Percentiles rank a stretch among this genome's conserved stretches.
These are phyloP conservation scores for Papiliotrema fonsecae DNA, from an alignment of 1,284 basidiomycete genomes.

Conservation along the genomic window DNA sequence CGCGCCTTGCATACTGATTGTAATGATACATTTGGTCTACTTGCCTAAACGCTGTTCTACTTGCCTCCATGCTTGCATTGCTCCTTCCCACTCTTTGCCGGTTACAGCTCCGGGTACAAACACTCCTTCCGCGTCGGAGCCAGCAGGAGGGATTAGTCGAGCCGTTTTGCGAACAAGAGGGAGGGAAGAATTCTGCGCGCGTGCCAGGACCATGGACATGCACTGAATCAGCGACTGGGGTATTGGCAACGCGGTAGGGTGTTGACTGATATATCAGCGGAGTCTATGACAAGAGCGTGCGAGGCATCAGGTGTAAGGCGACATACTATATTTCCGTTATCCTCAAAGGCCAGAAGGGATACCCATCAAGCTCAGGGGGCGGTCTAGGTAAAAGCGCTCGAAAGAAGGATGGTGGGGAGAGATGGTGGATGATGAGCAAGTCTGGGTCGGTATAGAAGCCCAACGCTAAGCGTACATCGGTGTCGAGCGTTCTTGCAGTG, in stretches of 20 bases:
- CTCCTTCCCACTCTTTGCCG: constrained; percentile 4
- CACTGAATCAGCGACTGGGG: not conserved
- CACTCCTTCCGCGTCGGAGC: not conserved
- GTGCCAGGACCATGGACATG: not conserved
- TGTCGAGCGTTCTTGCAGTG: not conserved
- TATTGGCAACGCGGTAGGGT: constrained; percentile 18
- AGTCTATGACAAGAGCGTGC: not conserved
- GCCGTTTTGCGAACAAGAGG: constrained; percentile 4
- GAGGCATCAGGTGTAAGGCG: not conserved
- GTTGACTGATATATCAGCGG: constrained; percentile 6
- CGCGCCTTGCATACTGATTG: not conserved
- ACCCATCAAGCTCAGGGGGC: constrained; percentile 29
- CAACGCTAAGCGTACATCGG: not conserved
- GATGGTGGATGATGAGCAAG: constrained; percentile 24
- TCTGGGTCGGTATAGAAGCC: constrained; percentile 18
- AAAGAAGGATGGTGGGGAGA: constrained; percentile 15
- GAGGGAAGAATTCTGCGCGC: constrained; percentile 2
- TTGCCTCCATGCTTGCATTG: constrained; percentile 8
- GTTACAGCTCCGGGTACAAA: not conserved
- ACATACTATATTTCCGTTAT: constrained; percentile 28
- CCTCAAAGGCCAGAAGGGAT: constrained; percentile 28
- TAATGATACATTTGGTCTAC: not conserved
- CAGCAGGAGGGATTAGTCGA: not conserved
- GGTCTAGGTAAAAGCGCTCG: constrained; percentile 20
- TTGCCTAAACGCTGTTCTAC: constrained; percentile 8